Conservation (phyloP, 2,329 filamentous ascomycete species). For the Fusarium fujikuroi region DNA sequence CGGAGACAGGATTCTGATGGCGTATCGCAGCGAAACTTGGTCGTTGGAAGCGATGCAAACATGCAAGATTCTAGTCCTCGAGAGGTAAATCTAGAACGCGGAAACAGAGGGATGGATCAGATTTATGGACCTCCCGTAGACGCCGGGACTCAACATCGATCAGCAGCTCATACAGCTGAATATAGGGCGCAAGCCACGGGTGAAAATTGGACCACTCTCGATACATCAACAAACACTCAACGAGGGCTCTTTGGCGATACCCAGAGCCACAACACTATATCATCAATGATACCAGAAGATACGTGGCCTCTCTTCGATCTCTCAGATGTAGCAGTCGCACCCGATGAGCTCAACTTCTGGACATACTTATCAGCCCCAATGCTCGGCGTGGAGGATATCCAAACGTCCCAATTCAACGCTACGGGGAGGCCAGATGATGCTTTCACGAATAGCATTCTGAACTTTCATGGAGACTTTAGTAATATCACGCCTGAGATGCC, state of each 20-base stretch:
- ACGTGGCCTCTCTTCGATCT: slow-evolving; percentile 7
- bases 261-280: background rate
- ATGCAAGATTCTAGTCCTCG: background rate
- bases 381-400: background rate
- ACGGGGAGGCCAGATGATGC: background rate
- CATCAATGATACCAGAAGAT: background rate
- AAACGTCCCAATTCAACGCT: background rate
- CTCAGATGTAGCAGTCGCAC: background rate
- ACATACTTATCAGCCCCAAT: slow-evolving; percentile 8
- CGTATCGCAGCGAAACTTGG: background rate
- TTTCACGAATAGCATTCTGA: slow-evolving; percentile 2
- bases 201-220: background rate
- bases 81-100: background rate
- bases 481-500: background rate
- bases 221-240: background rate
- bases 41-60: fast-evolving
- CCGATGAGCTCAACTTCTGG: slow-evolving; percentile 12
- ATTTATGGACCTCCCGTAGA: background rate
- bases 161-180: too few species aligned
- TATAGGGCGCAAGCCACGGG: fast-evolving
- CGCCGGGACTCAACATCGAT: background rate
- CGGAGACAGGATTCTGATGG: background rate
- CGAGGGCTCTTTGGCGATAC: fast-evolving
- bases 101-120: background rate
- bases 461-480: slow-evolving; percentile 11